Evolutionary conservation across 352 stramenopile genomes (phyloP).

Genomic region (Aphanomyces cochlioides): DNA sequence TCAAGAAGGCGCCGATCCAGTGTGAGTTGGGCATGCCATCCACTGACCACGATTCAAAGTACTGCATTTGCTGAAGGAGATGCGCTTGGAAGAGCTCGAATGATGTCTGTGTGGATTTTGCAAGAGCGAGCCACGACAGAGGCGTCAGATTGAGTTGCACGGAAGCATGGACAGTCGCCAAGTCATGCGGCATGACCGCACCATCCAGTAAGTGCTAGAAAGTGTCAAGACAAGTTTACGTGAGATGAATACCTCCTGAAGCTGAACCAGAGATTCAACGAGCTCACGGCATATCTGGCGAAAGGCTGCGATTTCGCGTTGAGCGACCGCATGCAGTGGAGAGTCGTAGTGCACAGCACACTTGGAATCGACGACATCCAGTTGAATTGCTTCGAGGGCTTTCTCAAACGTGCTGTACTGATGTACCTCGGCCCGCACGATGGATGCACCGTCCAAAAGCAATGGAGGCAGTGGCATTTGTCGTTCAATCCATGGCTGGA

Average conservation of each 20-base stretch:
- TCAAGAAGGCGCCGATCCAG: slow-evolving; percentile 23
- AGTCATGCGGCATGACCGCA: background rate
- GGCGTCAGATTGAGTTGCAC: slow-evolving; percentile 27
- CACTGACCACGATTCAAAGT: slow-evolving; percentile 41
- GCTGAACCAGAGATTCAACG: background rate
- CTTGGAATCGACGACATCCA: background rate
- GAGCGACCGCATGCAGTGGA: slow-evolving; percentile 2
- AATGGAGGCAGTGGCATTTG: background rate
- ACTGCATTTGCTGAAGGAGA: slow-evolving; percentile 40
- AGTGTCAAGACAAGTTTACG: background rate
- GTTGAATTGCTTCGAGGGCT: background rate
- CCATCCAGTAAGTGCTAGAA: background rate
- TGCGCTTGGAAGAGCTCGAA: slow-evolving; percentile 40
- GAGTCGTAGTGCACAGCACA: slow-evolving; percentile 11
- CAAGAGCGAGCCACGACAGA: background rate
- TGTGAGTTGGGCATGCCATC: slow-evolving; percentile 29
- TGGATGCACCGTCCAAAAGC: background rate
- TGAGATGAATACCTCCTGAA: slow-evolving; percentile 16
- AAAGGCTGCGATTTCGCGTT: background rate
- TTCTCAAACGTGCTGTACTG: slow-evolving; percentile 27
- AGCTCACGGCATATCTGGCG: background rate
- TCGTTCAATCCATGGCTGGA: background rate
- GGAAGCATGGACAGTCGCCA: slow-evolving; percentile 25
- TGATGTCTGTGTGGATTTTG: slow-evolving; percentile 19
- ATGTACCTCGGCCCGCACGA: slow-evolving; percentile 8